phyloP scores from a whole-genome alignment of 345 rosid genomes.

The Combretum micranthum region DNA sequence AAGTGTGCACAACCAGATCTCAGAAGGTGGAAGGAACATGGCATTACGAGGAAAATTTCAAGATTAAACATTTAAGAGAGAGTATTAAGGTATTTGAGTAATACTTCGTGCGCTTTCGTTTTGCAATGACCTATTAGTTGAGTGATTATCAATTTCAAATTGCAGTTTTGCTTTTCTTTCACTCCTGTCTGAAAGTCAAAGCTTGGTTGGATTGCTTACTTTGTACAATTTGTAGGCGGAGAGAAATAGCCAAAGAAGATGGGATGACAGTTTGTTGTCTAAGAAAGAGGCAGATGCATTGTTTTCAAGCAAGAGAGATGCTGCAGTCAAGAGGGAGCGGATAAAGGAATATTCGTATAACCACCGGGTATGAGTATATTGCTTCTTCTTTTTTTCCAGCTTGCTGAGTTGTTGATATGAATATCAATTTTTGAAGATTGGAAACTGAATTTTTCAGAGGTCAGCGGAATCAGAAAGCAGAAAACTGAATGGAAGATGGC shows the following conservation, averaged over 20 bases:
- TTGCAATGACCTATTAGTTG: no score
- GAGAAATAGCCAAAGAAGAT: slow-evolving; percentile 51
- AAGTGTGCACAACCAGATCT: slow-evolving; percentile 48
- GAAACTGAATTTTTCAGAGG: slow-evolving; percentile 32
- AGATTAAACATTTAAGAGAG: slow-evolving; percentile 38
- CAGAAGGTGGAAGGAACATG: slow-evolving; percentile 27
- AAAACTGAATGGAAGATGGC: slow-evolving; percentile 57
- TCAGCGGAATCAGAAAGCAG: slow-evolving; percentile 69
- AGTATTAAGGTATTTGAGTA: slow-evolving; percentile 21
- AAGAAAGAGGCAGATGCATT: slow-evolving; percentile 68
- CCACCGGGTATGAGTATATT: slow-evolving; percentile 48
- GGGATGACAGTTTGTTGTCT: slow-evolving; percentile 81
- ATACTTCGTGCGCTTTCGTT: no score
- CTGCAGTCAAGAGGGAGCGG: slow-evolving; percentile 55
- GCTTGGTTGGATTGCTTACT: no score
- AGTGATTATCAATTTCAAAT: no score
- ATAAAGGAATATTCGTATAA: slow-evolving; percentile 49
- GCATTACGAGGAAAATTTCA: slow-evolving; percentile 34
- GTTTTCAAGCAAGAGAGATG: slow-evolving; percentile 64
- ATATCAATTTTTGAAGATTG: not conserved
- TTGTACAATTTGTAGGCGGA: slow-evolving; percentile 45
- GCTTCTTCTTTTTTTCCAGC: no score
- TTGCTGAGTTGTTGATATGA: no score
- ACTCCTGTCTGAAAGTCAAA: no score
- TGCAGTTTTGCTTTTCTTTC: no score